Evolutionary conservation across 148 eudicot genomes (phyloP).

Genomic region (Limonium bicolor): DNA sequence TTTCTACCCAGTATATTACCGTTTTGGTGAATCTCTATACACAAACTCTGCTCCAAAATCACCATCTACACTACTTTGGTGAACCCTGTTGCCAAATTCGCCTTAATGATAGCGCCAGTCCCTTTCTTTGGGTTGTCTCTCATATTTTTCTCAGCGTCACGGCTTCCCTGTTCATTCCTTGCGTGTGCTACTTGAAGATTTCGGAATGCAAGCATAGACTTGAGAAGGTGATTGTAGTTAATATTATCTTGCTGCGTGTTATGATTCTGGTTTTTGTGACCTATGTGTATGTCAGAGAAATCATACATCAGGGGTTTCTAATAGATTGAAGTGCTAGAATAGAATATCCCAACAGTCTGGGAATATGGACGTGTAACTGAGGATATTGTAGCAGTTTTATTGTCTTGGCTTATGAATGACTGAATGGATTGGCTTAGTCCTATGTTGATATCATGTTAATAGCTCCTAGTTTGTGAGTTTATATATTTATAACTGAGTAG

Average conservation of each 20-base stretch:
- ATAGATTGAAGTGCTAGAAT: too few species aligned
- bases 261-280: constrained; percentile 27
- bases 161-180: constrained; percentile 27
- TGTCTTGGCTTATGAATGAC: too few species aligned
- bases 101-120: constrained; percentile 37
- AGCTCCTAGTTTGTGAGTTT: too few species aligned
- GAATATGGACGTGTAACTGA: too few species aligned
- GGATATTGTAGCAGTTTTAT: too few species aligned
- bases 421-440: too few species aligned
- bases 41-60: constrained; percentile 22
- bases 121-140: constrained; percentile 45
- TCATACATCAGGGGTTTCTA: constrained; percentile 10
- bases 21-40: too few species aligned
- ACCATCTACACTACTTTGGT: constrained; percentile 40
- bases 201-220: constrained; percentile 8
- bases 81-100: constrained; percentile 38
- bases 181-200: constrained; percentile 48
- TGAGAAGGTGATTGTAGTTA: constrained; percentile 14
- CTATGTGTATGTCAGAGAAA: constrained; percentile 21
- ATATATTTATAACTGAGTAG: too few species aligned
- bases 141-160: constrained; percentile 24
- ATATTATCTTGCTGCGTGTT: constrained; percentile 14
- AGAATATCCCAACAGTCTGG: too few species aligned
- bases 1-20: too few species aligned
- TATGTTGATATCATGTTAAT: too few species aligned